phyloP scores from a whole-genome alignment of 441 rosid genomes.

The Adansonia grandidieri region DNA sequence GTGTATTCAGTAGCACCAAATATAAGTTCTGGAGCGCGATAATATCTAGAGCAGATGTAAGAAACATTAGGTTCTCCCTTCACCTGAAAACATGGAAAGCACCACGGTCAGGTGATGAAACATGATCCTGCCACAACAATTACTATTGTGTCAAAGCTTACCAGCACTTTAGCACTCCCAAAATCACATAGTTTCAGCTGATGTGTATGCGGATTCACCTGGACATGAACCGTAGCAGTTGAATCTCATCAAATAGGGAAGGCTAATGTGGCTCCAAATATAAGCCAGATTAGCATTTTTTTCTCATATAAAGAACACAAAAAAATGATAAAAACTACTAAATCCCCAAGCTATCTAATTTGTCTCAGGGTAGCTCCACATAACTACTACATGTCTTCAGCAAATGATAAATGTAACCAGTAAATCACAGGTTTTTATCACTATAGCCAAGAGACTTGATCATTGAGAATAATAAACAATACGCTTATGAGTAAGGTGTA shows the following conservation, averaged over 20 bases:
- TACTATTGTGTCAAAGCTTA: constrained; percentile 37
- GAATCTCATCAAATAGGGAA: not conserved
- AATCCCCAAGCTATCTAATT: not conserved
- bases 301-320: not conserved
- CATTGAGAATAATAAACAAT: not conserved
- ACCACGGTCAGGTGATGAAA: constrained; percentile 32
- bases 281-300: not conserved
- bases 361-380: not conserved
- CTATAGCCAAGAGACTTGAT: not conserved
- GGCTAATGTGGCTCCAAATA: not conserved
- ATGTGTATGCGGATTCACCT: constrained; percentile 97
- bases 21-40: constrained; percentile 98
- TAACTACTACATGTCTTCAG: not conserved
- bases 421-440: not conserved
- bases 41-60: constrained; percentile 94
- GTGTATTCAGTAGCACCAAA: constrained; percentile 98
- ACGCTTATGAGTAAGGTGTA: not conserved
- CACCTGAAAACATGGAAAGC: constrained; percentile 52
- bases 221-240: constrained; percentile 30
- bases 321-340: not conserved
- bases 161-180: constrained; percentile 99
- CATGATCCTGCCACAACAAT: not conserved
- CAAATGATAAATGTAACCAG: not conserved
- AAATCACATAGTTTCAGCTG: constrained; percentile 96
- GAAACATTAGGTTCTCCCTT: constrained; percentile 98